Evolutionary conservation across 805 yeast genomes (phyloP).

Genomic region (Hanseniaspora thailandica): DNA sequence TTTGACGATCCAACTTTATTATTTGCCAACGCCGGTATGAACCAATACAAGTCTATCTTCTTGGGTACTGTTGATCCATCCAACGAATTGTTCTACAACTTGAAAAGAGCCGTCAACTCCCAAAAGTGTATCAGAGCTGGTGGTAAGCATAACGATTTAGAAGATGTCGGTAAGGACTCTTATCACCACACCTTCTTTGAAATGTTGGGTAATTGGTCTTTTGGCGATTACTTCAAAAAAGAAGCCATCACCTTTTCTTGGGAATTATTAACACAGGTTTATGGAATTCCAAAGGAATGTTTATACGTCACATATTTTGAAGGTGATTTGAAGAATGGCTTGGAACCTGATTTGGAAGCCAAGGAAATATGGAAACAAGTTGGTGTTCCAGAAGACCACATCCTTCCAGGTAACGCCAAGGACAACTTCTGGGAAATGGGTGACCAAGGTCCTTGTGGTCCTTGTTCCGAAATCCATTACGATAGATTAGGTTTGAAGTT

Average conservation of each 20-base stretch:
- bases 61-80: slow-evolving; percentile 95
- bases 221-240: slow-evolving; percentile 94
- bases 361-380: slow-evolving; percentile 71
- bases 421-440: slow-evolving; percentile 99
- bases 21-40: slow-evolving; percentile 99
- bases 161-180: slow-evolving; percentile 95
- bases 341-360: slow-evolving; percentile 91
- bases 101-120: slow-evolving; percentile 86
- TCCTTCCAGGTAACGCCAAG: slow-evolving; percentile 76
- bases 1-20: slow-evolving; percentile 94
- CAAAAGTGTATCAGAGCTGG: slow-evolving; percentile 99
- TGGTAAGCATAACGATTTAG: slow-evolving; percentile 96
- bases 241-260: slow-evolving; percentile 85
- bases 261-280: slow-evolving; percentile 80
- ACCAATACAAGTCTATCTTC: slow-evolving; percentile 95
- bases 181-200: slow-evolving; percentile 98
- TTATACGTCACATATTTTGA: slow-evolving; percentile 93
- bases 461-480: slow-evolving; percentile 94
- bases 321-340: slow-evolving; percentile 72
- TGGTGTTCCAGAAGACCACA: slow-evolving; percentile 87
- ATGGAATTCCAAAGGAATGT: slow-evolving; percentile 66
- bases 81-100: slow-evolving; percentile 58
- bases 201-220: slow-evolving; percentile 99
- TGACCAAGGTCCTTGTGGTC: slow-evolving; percentile 99
- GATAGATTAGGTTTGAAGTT: slow-evolving; percentile 68